Base-by-base conservation (phyloP, 164 flowering plant species). In the Dillenia turbinata region DNA sequence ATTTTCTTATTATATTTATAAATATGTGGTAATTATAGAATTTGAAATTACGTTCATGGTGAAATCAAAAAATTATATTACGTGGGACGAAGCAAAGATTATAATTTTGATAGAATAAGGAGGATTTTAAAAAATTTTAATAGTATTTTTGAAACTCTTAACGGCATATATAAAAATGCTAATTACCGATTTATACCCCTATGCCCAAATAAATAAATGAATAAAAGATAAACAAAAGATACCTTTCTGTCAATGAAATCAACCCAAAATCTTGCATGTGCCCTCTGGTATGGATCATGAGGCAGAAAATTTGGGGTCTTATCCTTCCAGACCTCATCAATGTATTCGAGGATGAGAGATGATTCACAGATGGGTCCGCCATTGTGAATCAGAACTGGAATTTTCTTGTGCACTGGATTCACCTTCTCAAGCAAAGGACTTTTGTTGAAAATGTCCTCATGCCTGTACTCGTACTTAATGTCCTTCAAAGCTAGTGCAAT, bases 401-500 rank as follows among this genome's bases (percentile, higher is more conserved):
- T 65, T 46, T 69, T 66, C 52, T 73, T 73, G 43, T 73, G 73
- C 56, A 67, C 44, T 0, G 71, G 77, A 54, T 74, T 70, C 67
- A 66, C 63, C 48, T 66, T 43, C 46, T 66, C 17, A 17, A 74
- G 70, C 7, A 66, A 33, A 14, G 64, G 16, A 15, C 72, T 65
- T 54, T 70, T 69, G 7, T 74, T 22, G 3, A 0, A 44, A 56
- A 68, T 11, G 47, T 66, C 51, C 16, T 69, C 66, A 9, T 79
- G 74, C 12, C 22, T 69, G 70, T 66, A 71, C 22, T 76, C 74
- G 17, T 73, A 76, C 26, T 69, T 12, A 10, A 79, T 52, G 1
- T 71, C 76, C 54, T 76, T 79, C 46, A 67, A 73, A 8, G 62
- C 75, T 19, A 76, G 48, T 6, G 83, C 78, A 3, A 74, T 54